Evolutionary conservation across 1,284 basidiomycete genomes (phyloP), one percentile per base, ranked within the genome.

Genomic region (Moesziomyces antarcticus): DNA sequence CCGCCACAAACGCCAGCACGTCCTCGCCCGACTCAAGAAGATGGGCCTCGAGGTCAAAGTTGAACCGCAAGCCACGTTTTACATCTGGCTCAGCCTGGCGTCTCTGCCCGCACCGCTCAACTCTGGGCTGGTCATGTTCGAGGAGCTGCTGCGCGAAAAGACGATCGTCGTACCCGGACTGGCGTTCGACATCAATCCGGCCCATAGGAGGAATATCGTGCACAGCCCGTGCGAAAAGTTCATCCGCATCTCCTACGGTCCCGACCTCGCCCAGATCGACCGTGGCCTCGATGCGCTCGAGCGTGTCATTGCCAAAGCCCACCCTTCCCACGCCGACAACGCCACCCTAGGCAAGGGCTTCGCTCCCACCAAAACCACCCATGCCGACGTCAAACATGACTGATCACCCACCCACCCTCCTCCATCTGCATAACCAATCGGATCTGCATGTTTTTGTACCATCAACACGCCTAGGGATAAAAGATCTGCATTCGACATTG

Each of bases 41-140:
- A 88, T 97, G 75, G 76, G 77, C n/a, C 56, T 78, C 42, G 22
- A 66, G 24, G 73, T 72, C 21, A 56, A 62, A 14, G 59, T 75
- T 22, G 63, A 73, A 6, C 78, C 78, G 5, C 56, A 65, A 30
- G 63, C 91, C 90, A 45, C 93, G 91, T 16, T 87, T 85, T 47
- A 90, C 90, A 90, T 96, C 83, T 97, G 94, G 93, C 88, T 95
- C 55, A 91, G 93, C 85, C 87, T 97, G 22, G 89, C 90, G 75
- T 86, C 86, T 51, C 88, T 96, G 33, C 91, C 92, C 9, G 77
- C 88, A 7, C 94, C 93, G 7, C 85, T 97, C 45, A 93, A 94
- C 86, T 93, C 92, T 75, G 94, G 94, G 21, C 86, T 97, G 78
- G 93, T 91, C 30, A 96, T 97, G 89, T 97, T 97, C 82, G 94